These are phyloP conservation scores for Candida michaelii DNA, from an alignment of 805 yeast genomes.

Conservation along the genomic window DNA sequence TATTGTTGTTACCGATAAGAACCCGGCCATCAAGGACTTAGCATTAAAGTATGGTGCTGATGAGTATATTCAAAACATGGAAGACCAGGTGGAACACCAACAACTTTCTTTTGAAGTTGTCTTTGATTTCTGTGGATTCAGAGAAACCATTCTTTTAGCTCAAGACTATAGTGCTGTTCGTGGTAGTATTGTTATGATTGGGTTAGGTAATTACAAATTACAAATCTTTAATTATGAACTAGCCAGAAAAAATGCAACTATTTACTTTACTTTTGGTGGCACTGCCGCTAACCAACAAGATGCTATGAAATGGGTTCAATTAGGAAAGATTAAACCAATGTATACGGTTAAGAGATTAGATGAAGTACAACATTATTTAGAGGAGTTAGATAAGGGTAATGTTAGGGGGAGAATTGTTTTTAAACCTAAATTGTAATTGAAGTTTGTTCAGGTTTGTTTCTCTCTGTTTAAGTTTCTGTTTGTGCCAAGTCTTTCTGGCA, in stretches of 20 bases:
- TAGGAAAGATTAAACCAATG: slow-evolving; percentile 41
- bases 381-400: slow-evolving; percentile 36
- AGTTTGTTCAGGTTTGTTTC: not conserved
- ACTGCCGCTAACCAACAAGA: slow-evolving; percentile 43
- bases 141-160: slow-evolving; percentile 26
- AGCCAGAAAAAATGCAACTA: slow-evolving; percentile 41
- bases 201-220: slow-evolving; percentile 38
- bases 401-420: slow-evolving; percentile 46
- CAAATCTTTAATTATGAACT: slow-evolving; percentile 31
- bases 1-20: slow-evolving; percentile 35
- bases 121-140: slow-evolving; percentile 41
- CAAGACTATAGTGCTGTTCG: slow-evolving; percentile 29
- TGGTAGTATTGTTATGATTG: slow-evolving; percentile 45
- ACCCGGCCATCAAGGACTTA: slow-evolving; percentile 22
- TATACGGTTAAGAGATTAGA: slow-evolving; percentile 28
- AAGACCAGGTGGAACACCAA: slow-evolving; percentile 21
- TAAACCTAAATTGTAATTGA: slow-evolving; percentile 9
- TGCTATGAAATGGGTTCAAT: slow-evolving; percentile 40
- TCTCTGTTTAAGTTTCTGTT: not conserved
- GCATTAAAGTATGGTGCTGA: slow-evolving; percentile 42
- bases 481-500: not conserved
- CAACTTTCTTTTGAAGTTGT: slow-evolving; percentile 38
- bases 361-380: slow-evolving; percentile 35
- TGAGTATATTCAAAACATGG: slow-evolving; percentile 37
- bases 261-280: slow-evolving; percentile 46